phyloP scores from a whole-genome alignment of 1,284 basidiomycete genomes.

The Cystobasidium slooffiae region DNA sequence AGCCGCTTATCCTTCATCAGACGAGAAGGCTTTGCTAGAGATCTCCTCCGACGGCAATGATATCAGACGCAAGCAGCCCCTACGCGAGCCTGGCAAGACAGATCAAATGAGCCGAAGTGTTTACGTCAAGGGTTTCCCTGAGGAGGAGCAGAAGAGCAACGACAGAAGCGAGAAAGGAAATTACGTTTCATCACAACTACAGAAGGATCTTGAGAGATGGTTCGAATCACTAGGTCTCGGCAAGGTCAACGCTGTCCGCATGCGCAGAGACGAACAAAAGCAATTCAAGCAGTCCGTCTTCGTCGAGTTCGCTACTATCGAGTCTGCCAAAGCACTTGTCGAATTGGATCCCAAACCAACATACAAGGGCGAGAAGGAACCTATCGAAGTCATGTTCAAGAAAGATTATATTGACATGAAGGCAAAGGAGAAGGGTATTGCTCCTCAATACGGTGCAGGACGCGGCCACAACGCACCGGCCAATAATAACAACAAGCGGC shows the following conservation, averaged over 20 bases:
- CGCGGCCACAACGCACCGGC: constrained; percentile 58
- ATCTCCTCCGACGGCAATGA: constrained; percentile 74
- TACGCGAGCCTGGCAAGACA: constrained; percentile 46
- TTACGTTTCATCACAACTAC: constrained; percentile 62
- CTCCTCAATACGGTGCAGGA: constrained; percentile 67
- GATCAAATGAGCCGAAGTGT: constrained; percentile 56
- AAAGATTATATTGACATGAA: constrained; percentile 95
- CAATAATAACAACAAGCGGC: constrained; percentile 61
- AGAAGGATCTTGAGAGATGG: constrained; percentile 78
- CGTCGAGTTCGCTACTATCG: constrained; percentile 79
- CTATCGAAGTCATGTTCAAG: constrained; percentile 87
- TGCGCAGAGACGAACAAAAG: constrained; percentile 68
- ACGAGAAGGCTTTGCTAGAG: constrained; percentile 64
- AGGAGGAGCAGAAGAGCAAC: constrained; percentile 45
- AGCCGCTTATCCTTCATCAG: constrained; percentile 34
- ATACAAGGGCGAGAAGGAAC: constrained; percentile 67
- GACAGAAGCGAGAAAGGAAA: background rate
- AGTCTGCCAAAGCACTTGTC: constrained; percentile 75
- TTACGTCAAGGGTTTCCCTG: constrained; percentile 56
- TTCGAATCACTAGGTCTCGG: constrained; percentile 73
- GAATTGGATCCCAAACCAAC: constrained; percentile 76
- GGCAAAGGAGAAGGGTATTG: constrained; percentile 87
- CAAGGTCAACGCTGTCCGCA: constrained; percentile 80
- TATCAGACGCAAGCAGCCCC: constrained; percentile 69
- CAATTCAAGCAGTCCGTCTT: constrained; percentile 82